These are phyloP conservation scores for Ophiostoma ulmi DNA, from an alignment of 2,329 filamentous ascomycete genomes.

Conservation along the genomic window DNA sequence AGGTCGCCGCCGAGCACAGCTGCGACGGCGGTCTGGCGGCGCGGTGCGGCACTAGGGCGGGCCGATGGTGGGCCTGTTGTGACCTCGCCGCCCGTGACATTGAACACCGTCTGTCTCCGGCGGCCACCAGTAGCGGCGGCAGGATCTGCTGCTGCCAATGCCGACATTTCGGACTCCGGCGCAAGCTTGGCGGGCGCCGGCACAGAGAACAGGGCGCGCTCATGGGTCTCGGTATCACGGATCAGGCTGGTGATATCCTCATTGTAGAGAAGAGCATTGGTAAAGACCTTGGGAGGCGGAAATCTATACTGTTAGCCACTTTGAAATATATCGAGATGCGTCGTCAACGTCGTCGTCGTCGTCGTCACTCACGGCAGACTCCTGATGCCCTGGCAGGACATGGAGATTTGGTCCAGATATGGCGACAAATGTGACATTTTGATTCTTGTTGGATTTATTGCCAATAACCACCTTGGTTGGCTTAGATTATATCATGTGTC, in stretches of 20 bases:
- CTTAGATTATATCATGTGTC: neutral
- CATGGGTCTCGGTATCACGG: conserved; percentile 89
- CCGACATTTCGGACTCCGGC: conserved; percentile 27
- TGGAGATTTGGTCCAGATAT: conserved; percentile 71
- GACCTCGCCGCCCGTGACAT: conserved; percentile 58
- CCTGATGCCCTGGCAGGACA: conserved; percentile 71
- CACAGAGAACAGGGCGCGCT: conserved; percentile 90
- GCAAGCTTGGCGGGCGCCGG: conserved; percentile 54
- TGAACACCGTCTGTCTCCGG: conserved; percentile 61
- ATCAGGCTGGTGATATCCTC: conserved; percentile 93
- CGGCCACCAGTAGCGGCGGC: conserved; percentile 35
- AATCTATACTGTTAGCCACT: conserved; percentile 54
- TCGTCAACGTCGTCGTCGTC: neutral
- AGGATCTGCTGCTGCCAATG: conserved; percentile 40
- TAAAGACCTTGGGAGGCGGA: conserved; percentile 87
- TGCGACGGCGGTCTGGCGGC: conserved; percentile 76
- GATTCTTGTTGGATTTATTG: neutral
- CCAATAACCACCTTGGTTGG: neutral
- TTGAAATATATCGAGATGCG: no score
- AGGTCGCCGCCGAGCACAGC: conserved; percentile 83
- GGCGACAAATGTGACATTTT: conserved; percentile 63
- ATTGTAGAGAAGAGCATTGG: conserved; percentile 80
- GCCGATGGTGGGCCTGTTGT: conserved; percentile 50
- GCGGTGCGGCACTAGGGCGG: conserved; percentile 45
- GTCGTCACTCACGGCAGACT: conserved; percentile 58